These are phyloP conservation scores for Candida labiduridarum DNA, from an alignment of 1,139 yeast genomes.

Conservation along the genomic window DNA sequence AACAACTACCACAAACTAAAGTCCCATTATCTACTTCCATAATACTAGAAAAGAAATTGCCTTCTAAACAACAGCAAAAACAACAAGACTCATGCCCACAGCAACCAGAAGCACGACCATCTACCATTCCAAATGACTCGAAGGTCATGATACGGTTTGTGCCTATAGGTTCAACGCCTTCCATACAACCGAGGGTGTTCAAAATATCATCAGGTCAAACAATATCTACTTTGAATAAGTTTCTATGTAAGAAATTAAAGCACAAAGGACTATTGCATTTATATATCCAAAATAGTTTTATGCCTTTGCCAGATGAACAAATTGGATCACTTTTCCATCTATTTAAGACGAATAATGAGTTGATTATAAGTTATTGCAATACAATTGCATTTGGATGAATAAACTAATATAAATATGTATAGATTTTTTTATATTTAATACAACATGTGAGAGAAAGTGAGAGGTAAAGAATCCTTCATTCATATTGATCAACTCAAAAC, in stretches of 20 bases:
- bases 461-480: background rate
- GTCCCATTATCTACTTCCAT: conserved; percentile 30
- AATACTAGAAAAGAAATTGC: conserved; percentile 20
- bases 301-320: conserved; percentile 61
- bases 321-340: conserved; percentile 48
- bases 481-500: background rate
- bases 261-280: conserved; percentile 28
- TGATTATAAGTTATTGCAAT: conserved; percentile 57
- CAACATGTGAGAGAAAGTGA: background rate
- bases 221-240: conserved; percentile 47
- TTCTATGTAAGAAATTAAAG: conserved; percentile 44
- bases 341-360: conserved; percentile 52
- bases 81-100: conserved; percentile 1
- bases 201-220: conserved; percentile 50
- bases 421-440: background rate
- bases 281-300: conserved; percentile 62
- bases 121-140: background rate
- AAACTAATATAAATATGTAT: background rate
- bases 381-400: conserved; percentile 58
- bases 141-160: conserved; percentile 53
- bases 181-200: conserved; percentile 51
- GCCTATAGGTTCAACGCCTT: conserved; percentile 60
- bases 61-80: conserved; percentile 17
- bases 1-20: conserved; percentile 11
- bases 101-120: background rate